Evolutionary conservation across 495 filamentous ascomycete species (phyloP).

Genomic region (Hypoxylon subgilvum): DNA sequence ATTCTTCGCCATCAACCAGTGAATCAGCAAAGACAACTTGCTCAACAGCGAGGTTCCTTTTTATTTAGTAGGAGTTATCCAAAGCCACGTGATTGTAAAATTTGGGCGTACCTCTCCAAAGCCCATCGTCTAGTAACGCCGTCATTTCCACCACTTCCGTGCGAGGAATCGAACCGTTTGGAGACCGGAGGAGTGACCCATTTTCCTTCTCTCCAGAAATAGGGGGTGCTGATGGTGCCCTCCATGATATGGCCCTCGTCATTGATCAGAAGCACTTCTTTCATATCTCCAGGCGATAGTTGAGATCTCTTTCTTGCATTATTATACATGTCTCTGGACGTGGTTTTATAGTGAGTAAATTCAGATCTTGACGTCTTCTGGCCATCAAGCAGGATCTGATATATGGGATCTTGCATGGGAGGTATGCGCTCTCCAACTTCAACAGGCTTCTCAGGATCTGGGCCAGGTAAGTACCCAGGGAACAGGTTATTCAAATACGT

Average conservation of each 20-base stretch:
- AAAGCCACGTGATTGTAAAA: not conserved
- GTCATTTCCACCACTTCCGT: conserved; percentile 74
- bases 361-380: conserved; percentile 58
- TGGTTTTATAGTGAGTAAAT: conserved; percentile 80
- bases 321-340: conserved; percentile 67
- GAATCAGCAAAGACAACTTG: conserved; percentile 58
- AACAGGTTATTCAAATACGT: conserved; percentile 62
- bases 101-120: conserved; percentile 65
- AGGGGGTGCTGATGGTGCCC: conserved; percentile 79
- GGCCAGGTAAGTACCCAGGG: conserved; percentile 51
- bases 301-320: conserved; percentile 63
- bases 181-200: conserved; percentile 70
- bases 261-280: conserved; percentile 79
- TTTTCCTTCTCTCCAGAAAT: conserved; percentile 69
- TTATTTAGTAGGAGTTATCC: conserved; percentile 6
- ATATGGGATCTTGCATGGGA: conserved; percentile 43
- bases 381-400: conserved; percentile 64
- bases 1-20: conserved; percentile 73
- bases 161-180: conserved; percentile 22
- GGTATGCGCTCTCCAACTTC: not conserved
- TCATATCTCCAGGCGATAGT: conserved; percentile 60
- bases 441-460: not conserved
- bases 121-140: conserved; percentile 86
- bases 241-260: conserved; percentile 76
- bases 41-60: conserved; percentile 65